Base-by-base conservation (phyloP, 345 rosid species). In the Gynandropsis gynandra region DNA sequence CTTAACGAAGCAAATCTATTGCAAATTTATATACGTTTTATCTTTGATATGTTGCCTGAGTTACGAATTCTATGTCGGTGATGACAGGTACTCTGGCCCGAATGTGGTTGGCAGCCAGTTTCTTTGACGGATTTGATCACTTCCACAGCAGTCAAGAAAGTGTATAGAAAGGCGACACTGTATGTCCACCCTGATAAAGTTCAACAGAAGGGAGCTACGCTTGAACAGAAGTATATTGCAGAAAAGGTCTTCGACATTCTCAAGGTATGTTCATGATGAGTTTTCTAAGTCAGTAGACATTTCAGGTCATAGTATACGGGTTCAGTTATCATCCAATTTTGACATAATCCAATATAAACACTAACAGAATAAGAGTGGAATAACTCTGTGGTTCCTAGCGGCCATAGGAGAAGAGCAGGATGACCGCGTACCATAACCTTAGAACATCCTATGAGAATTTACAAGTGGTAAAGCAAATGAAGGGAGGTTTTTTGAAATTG, bases 121-220 rank as follows among this genome's bases (percentile, higher is more conserved):
- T 74, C 95, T 8, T 59, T 93, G 53, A 80, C 95, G 34, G 97
- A 93, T 76, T 68, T 93, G 69, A 85, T 88, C 50, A 82, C 95
- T 55, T 79, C 97, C 39, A 13, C 76, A 16, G 74, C 94, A 8
- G 99, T 93, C 37, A 93, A 88, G 72, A 88, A 88, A 54, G 92
- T 83, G 1, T 93, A 83, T 56, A 76, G 83, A 52, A 93, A 78
- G 79, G 92, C 99, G 65, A 72, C 83, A 7, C 54, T 88, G 48
- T 80, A 62, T 59, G 76, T 93, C 45, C 97, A 93, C 68, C 99
- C 97, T n/a, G 99, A 93, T 53, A 93, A 93, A 79, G 99, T 88
- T 62, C 97, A 88, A 63, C 98, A 87, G 73, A 92, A 87, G 68
- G 97, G 97, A 57, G 90, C 97, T 50, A 85, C 73, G 34, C 68